These are phyloP conservation scores for Fusarium bulbicola DNA, from an alignment of 2,329 filamentous ascomycete genomes.

Conservation along the genomic window DNA sequence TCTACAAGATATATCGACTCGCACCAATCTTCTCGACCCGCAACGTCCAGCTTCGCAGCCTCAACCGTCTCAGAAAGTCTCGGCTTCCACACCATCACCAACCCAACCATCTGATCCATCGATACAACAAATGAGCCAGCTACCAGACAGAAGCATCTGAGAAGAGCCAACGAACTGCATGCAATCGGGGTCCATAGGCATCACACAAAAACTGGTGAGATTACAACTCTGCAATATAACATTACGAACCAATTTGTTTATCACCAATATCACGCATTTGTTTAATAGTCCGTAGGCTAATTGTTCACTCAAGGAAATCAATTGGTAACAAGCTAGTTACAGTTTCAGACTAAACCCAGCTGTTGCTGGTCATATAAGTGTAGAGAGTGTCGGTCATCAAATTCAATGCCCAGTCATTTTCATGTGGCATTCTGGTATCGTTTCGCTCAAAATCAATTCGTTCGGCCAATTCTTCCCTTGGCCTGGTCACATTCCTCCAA, in stretches of 20 bases:
- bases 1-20: conserved; percentile 47
- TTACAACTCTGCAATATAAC: neutral
- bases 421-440: conserved; percentile 29
- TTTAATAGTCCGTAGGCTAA: neutral
- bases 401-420: conserved; percentile 20
- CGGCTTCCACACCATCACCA: conserved; percentile 4
- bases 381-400: conserved; percentile 41
- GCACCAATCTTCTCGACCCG: conserved; percentile 38
- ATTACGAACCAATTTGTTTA: neutral
- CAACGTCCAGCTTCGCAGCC: neutral
- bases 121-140: conserved; percentile 11
- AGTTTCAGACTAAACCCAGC: conserved; percentile 24
- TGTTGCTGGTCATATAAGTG: conserved; percentile 24
- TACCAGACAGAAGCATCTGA: conserved; percentile 18
- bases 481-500: conserved; percentile 65
- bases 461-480: conserved; percentile 46
- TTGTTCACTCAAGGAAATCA: conserved; percentile 32
- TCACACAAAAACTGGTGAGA: neutral
- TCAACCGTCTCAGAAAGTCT: neutral
- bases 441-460: conserved; percentile 30
- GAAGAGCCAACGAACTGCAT: neutral
- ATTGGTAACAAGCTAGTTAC: conserved; percentile 33
- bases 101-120: conserved; percentile 22
- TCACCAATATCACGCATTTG: neutral
- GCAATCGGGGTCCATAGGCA: neutral